Evolutionary conservation across 169 alveolate genomes (phyloP).

Genomic region (Perkinsus marinus): DNA sequence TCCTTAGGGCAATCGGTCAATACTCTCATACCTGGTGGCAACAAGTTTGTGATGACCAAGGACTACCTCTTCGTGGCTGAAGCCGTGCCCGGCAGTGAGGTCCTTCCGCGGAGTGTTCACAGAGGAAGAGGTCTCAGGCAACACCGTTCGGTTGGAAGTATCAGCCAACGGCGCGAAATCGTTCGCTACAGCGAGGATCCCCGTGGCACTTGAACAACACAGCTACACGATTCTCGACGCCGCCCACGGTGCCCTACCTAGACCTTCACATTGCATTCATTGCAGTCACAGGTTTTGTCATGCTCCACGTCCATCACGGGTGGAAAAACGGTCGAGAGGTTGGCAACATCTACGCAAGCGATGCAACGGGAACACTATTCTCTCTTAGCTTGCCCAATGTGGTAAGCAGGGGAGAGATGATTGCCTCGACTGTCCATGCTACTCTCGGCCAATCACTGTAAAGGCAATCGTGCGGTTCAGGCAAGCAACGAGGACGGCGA

Average conservation of each 20-base stretch:
- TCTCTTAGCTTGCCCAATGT: slow-evolving; percentile 70
- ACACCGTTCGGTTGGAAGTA: slow-evolving; percentile 67
- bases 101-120: background rate
- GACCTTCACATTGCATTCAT: background rate
- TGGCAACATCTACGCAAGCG: slow-evolving; percentile 81
- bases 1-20: slow-evolving; percentile 16
- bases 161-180: slow-evolving; percentile 57
- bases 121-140: background rate
- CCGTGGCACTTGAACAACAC: slow-evolving; percentile 65
- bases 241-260: slow-evolving; percentile 59
- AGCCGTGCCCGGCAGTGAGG: slow-evolving; percentile 44
- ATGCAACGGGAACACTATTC: slow-evolving; percentile 72
- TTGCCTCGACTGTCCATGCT: too few relatives aligned
- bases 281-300: slow-evolving; percentile 30
- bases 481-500: slow-evolving; percentile 35
- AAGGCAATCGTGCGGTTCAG: background rate
- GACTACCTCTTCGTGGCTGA: slow-evolving; percentile 76
- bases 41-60: slow-evolving; percentile 67
- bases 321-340: slow-evolving; percentile 51
- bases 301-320: slow-evolving; percentile 75
- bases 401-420: slow-evolving; percentile 34
- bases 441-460: too few relatives aligned
- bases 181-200: slow-evolving; percentile 63
- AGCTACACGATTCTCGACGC: slow-evolving; percentile 79
- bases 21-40: slow-evolving; percentile 67